Conservation (phyloP, 495 filamentous ascomycete genomes). For the Xylaria longipes region DNA sequence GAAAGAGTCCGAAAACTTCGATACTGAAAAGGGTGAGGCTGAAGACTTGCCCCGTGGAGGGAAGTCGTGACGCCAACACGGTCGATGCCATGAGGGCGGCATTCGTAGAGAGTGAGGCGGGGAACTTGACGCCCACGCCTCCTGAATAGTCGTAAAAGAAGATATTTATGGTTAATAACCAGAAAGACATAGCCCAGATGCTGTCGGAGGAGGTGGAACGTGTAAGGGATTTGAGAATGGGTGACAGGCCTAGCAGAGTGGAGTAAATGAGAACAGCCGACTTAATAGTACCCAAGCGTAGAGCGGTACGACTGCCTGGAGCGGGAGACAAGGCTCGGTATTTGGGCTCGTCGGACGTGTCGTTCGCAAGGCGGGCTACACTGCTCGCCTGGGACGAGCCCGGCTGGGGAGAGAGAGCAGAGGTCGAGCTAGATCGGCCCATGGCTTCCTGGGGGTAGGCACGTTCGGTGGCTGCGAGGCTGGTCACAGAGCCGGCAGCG, state of each 20-base stretch:
- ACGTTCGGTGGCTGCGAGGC: slow-evolving; percentile 39
- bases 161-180: slow-evolving; percentile 92
- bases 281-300: slow-evolving; percentile 65
- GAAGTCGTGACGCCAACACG: slow-evolving; percentile 85
- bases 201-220: slow-evolving; percentile 87
- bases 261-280: slow-evolving; percentile 94
- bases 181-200: slow-evolving; percentile 95
- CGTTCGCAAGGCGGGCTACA: slow-evolving; percentile 31
- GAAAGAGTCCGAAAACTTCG: slow-evolving; percentile 96
- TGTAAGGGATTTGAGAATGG: slow-evolving; percentile 93
- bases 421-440: slow-evolving; percentile 38
- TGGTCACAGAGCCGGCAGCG: slow-evolving; percentile 49
- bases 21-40: slow-evolving; percentile 94
- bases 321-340: slow-evolving; percentile 36
- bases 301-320: slow-evolving; percentile 42
- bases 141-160: slow-evolving; percentile 95
- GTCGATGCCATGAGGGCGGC: slow-evolving; percentile 95
- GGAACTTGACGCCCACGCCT: slow-evolving; percentile 63
- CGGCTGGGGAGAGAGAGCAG: slow-evolving; percentile 47
- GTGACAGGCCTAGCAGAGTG: slow-evolving; percentile 85
- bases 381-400: slow-evolving; percentile 43
- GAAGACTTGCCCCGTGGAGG: slow-evolving; percentile 92
- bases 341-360: slow-evolving; percentile 31
- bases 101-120: slow-evolving; percentile 90
- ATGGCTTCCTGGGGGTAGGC: slow-evolving; percentile 32